Conservation (phyloP, 148 eudicot genomes). For the Rheum nobile region DNA sequence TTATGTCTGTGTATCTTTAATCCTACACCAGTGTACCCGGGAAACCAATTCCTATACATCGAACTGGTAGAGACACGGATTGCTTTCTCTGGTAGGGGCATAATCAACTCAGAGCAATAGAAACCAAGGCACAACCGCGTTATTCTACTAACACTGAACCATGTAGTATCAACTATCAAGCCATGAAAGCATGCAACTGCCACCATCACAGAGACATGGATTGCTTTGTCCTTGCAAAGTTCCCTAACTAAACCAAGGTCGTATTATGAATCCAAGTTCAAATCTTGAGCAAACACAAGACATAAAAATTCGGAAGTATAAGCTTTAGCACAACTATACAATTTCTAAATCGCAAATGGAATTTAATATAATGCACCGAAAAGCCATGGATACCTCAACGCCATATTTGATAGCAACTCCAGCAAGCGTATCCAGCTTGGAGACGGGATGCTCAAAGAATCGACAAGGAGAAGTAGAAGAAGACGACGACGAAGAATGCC, state of each 20-base stretch:
- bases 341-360: not conserved
- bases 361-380: not conserved
- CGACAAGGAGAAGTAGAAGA: slow-evolving; percentile 22
- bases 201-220: not conserved
- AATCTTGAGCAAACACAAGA: not conserved
- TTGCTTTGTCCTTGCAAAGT: not conserved
- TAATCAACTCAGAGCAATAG: not conserved
- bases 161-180: not conserved
- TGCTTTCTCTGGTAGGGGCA: not conserved
- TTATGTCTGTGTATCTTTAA: not conserved
- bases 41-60: not conserved
- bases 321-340: not conserved
- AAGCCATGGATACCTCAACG: slow-evolving; percentile 49
- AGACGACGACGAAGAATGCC: slow-evolving; percentile 12
- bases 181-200: not conserved
- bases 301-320: not conserved
- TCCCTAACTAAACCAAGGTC: not conserved
- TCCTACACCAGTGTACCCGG: too few species aligned
- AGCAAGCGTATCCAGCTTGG: slow-evolving; percentile 71
- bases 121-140: not conserved
- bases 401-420: slow-evolving; percentile 85
- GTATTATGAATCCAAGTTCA: not conserved
- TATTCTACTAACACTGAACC: not conserved
- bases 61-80: not conserved
- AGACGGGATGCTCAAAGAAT: slow-evolving; percentile 50